phyloP scores from a whole-genome alignment of 139 green algal species.

The Auxenochlorella pyrenoidosa region DNA sequence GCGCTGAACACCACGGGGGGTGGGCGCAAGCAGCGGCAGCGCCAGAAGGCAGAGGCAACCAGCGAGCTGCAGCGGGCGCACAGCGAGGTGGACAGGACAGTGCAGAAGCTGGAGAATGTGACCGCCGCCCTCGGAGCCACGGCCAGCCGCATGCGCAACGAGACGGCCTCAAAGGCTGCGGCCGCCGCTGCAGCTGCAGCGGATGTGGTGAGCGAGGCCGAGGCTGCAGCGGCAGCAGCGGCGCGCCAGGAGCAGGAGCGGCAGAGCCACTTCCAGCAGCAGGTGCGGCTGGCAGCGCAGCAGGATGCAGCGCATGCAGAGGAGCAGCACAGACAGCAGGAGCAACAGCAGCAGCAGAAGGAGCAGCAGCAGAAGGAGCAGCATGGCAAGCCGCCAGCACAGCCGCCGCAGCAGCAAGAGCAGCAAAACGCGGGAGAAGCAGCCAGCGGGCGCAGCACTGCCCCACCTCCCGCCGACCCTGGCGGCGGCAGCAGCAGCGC shows the following conservation, averaged over 20 bases:
- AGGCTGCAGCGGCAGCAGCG: background rate
- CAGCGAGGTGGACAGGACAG: constrained; percentile 31
- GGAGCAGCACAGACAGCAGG: background rate
- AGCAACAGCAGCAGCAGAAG: background rate
- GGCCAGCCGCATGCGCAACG: constrained; percentile 38
- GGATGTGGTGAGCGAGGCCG: background rate
- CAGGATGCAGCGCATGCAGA: background rate
- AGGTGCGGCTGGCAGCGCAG: background rate
- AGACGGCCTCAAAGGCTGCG: constrained; percentile 3
- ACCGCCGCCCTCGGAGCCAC: constrained; percentile 34
- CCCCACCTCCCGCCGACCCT: too few relatives aligned
- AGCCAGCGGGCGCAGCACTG: background rate
- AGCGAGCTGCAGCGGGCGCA: constrained; percentile 12
- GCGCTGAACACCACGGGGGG: constrained; percentile 20
- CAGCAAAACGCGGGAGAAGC: too few relatives aligned
- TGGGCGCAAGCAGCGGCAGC: constrained; percentile 19
- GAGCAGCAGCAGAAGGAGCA: background rate
- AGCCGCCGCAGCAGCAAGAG: background rate
- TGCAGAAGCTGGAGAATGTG: constrained; percentile 39
- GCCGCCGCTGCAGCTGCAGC: background rate
- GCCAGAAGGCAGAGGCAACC: constrained; percentile 13
- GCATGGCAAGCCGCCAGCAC: background rate
- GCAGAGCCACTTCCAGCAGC: background rate
- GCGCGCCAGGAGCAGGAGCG: constrained; percentile 2
- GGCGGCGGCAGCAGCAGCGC: background rate